Conservation (phyloP, 306 rosid species). For the Comarum palustre region DNA sequence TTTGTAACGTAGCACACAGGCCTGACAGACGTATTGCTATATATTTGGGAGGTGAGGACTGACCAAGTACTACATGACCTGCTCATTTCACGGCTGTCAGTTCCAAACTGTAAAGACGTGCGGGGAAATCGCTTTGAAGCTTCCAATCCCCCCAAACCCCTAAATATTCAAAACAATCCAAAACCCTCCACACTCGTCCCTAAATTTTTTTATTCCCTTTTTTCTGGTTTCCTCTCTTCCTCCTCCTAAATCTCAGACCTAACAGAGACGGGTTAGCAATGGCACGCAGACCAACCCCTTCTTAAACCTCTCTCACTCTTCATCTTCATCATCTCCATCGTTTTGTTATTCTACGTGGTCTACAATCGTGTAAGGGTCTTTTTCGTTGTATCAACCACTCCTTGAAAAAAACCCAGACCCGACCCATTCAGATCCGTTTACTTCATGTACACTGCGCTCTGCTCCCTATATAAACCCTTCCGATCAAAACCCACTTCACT, state of each 20-base stretch:
- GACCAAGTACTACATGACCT: not conserved
- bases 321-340: not conserved
- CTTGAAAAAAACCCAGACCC: slow-evolving; percentile 2
- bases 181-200: not conserved
- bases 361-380: not conserved
- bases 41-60: not conserved
- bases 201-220: not conserved
- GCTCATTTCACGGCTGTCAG: not conserved
- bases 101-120: not conserved
- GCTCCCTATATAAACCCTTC: not conserved
- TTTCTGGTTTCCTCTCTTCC: not conserved
- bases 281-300: slow-evolving; percentile 14
- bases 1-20: not conserved
- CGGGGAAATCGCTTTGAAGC: slow-evolving; percentile 15
- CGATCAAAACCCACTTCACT: not conserved
- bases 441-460: not conserved
- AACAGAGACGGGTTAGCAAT: not conserved
- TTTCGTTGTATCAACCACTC: slow-evolving; percentile 20
- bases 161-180: not conserved
- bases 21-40: too few relatives aligned
- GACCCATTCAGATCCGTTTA: slow-evolving; percentile 13
- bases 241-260: not conserved
- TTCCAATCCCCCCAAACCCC: slow-evolving; percentile 17
- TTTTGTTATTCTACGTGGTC: slow-evolving; percentile 7
- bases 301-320: not conserved